Evolutionary conservation across 140 eudicot genomes (phyloP), one percentile per base, ranked within the genome.

Genomic region (Stevia rebaudiana): DNA sequence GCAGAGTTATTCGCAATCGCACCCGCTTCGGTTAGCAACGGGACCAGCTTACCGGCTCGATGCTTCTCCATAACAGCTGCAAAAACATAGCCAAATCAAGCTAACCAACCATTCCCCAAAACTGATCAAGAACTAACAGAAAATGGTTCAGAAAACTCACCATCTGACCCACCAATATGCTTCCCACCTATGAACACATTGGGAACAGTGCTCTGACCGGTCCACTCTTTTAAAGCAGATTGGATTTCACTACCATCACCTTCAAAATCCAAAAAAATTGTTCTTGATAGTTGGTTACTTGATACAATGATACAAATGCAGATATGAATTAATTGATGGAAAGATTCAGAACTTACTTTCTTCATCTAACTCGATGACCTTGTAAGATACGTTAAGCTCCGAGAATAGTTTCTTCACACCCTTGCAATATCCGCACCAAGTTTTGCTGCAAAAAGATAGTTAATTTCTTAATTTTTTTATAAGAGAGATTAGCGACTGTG

Each of bases 181-280:
- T 87, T 80, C 56, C 94, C 95, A 52, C 78, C 87, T 21, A 90
- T 84, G 80, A 90, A 90, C 54, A 84, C 95, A 61, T 87, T 87
- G 9, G 97, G 97, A 18, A 90, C 97, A 1, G 97, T 87, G 30
- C 86, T 82, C 78, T 87, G 97, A 74, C 86, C 83, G 0, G 95
- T 84, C 97, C 87, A 90, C 76, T 87, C 86, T 19, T 70, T 79
- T 31, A 90, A 80, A 43, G 94, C 97, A 1, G 86, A 19, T 68
- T 90, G 97, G 9, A 87, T 76, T 37, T 73, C 94, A 50, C 49
- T 67, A 17, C 97, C 97, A 77, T 86, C 94, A 59, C 86, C 95
- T 82, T 61, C 31, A 21, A 10, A 39, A 28, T 28, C 33, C 33
- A 28, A 28, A 28, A 28, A 28, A 23, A 21, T n/a, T n/a, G n/a